phyloP scores from a whole-genome alignment of 768 basidiomycete species.

The Agaricus sinodeliciosus region DNA sequence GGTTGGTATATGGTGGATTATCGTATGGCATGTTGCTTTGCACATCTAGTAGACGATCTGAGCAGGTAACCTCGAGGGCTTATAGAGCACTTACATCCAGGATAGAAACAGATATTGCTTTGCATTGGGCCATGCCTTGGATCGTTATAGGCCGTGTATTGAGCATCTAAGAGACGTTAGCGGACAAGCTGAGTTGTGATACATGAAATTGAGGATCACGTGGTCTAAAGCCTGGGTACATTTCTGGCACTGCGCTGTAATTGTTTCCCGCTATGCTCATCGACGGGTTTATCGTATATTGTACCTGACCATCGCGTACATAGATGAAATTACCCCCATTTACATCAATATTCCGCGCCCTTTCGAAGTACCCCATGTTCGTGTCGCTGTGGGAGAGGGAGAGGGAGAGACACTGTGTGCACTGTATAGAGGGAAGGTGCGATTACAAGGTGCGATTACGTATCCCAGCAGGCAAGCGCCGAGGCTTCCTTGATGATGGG shows the following conservation, averaged over 20 bases:
- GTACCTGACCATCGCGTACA: not conserved
- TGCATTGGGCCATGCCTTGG: not conserved
- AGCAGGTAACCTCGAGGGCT: not conserved
- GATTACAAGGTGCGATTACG: no score
- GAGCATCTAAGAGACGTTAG: not conserved
- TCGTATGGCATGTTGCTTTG: no score
- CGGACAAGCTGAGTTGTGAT: not conserved
- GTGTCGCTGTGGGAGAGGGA: not conserved
- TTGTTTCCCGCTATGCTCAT: not conserved
- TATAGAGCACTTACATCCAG: not conserved
- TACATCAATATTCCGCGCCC: slow-evolving; percentile 3
- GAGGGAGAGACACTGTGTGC: not conserved
- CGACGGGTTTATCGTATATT: not conserved
- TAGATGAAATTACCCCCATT: slow-evolving; percentile 4
- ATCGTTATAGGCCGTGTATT: not conserved
- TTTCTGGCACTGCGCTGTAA: not conserved
- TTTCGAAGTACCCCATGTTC: slow-evolving; percentile 3
- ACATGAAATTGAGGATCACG: not conserved
- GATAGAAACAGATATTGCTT: not conserved
- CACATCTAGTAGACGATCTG: not conserved
- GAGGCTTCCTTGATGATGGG: no score
- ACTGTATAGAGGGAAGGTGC: no score
- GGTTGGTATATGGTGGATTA: no score
- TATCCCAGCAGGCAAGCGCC: not conserved
- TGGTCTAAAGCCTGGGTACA: not conserved